A percentile compares a stretch with the other conserved stretches of the same genome.
Conservation (phyloP, 2,329 filamentous ascomycete genomes). For the Zarea fungicola region DNA sequence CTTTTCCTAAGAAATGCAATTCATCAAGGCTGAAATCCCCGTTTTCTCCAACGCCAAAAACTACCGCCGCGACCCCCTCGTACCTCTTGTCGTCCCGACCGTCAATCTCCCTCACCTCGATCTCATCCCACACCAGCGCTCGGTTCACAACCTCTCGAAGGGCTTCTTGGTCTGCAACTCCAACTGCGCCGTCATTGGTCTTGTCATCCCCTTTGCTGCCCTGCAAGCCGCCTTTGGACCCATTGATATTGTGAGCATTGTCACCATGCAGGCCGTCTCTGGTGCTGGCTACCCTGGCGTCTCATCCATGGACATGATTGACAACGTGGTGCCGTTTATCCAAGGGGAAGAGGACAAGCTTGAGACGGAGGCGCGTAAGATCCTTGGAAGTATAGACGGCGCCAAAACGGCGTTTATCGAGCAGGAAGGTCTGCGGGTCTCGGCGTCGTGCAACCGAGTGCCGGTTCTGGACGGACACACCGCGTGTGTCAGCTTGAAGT, state of each 20-base stretch:
- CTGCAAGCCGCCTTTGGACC: constrained; percentile 81
- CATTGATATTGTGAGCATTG: constrained; percentile 69
- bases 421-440: constrained; percentile 69
- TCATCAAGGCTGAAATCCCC: constrained; percentile 79
- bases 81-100: constrained; percentile 90
- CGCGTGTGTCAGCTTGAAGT: constrained; percentile 84
- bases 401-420: constrained; percentile 71
- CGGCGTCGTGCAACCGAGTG: constrained; percentile 87
- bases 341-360: constrained; percentile 93
- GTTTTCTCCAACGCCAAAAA: constrained; percentile 99
- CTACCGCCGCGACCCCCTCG: constrained; percentile 83
- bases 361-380: constrained; percentile 91
- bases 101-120: constrained; percentile 86
- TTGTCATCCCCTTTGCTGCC: constrained; percentile 91
- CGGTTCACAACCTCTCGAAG: constrained; percentile 65
- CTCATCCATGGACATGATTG: constrained; percentile 89
- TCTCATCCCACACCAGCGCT: constrained; percentile 83
- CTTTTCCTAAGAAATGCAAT: constrained; percentile 75
- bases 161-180: constrained; percentile 97
- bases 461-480: constrained; percentile 94
- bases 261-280: constrained; percentile 92
- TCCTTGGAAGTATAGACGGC: constrained; percentile 69
- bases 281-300: constrained; percentile 90
- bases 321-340: constrained; percentile 95
- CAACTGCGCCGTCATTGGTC: constrained; percentile 94